phyloP scores from a whole-genome alignment of 441 rosid genomes.

The Rhodomyrtus psidioides region DNA sequence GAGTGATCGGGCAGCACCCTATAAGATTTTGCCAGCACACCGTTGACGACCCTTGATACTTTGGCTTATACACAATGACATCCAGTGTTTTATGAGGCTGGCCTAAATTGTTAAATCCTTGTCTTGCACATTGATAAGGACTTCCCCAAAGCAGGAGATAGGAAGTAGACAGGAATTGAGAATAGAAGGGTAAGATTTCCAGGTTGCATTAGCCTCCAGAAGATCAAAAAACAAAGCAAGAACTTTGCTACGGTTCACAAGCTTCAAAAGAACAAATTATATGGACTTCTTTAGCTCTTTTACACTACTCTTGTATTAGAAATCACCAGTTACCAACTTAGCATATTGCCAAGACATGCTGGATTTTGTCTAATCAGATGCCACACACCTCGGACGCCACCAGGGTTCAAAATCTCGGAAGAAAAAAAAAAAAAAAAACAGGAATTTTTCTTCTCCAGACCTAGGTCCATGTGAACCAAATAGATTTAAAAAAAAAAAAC shows the following conservation, averaged over 20 bases:
- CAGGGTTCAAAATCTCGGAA: not conserved
- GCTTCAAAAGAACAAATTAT: not conserved
- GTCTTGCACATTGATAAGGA: not conserved
- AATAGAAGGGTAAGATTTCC: not conserved
- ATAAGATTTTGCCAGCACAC: not conserved
- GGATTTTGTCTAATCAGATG: not conserved
- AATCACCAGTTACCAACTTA: not conserved
- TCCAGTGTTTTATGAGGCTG: not conserved
- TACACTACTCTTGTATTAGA: not conserved
- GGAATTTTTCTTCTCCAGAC: not conserved
- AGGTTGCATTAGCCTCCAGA: not conserved
- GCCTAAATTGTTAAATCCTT: not conserved
- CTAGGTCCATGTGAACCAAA: not conserved
- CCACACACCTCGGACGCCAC: not conserved
- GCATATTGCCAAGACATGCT: not conserved
- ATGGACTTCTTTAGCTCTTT: not conserved
- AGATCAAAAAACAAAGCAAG: not conserved
- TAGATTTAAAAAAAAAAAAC: fast-evolving
- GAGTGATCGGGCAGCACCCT: not conserved
- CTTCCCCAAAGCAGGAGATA: not conserved
- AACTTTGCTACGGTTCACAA: not conserved
- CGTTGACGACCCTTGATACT: not conserved
- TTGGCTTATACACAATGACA: not conserved
- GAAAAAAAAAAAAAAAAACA: not conserved
- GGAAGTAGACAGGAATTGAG: not conserved